A percentile compares a stretch with the other conserved stretches of the same genome.
phyloP scores from a whole-genome alignment of 495 filamentous ascomycete genomes.

The Podospora appendiculata region DNA sequence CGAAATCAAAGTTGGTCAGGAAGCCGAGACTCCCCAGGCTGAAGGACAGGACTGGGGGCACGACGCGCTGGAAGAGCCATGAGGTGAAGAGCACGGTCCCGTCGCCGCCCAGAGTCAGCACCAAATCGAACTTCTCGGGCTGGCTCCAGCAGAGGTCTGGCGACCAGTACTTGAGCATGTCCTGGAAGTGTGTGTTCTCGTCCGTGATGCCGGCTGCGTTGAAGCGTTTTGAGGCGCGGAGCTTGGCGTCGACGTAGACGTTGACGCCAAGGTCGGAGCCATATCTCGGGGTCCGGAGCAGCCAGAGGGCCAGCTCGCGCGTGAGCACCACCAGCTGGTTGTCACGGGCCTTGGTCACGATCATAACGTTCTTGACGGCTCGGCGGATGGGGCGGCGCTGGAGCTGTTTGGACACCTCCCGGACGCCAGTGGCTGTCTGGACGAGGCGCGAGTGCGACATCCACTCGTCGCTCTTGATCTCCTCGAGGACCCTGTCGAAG shows the following conservation, averaged over 20 bases:
- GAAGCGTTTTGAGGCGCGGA: constrained; percentile 80
- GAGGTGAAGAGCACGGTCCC: constrained; percentile 88
- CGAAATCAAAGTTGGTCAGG: constrained; percentile 87
- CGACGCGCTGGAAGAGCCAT: constrained; percentile 89
- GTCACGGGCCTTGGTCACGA: constrained; percentile 92
- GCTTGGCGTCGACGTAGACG: constrained; percentile 90
- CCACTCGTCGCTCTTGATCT: constrained; percentile 83
- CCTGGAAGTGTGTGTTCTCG: constrained; percentile 59
- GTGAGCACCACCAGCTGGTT: constrained; percentile 82
- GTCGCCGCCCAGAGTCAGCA: constrained; percentile 86
- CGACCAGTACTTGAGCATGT: constrained; percentile 88
- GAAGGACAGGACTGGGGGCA: constrained; percentile 85
- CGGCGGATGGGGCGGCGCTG: constrained; percentile 81
- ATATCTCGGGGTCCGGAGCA: constrained; percentile 77
- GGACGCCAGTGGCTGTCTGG: constrained; percentile 88
- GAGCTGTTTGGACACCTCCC: constrained; percentile 90
- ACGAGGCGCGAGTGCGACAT: constrained; percentile 87
- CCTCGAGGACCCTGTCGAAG: constrained; percentile 88
- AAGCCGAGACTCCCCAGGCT: constrained; percentile 85
- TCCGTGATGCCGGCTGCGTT: constrained; percentile 64
- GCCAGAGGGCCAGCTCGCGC: constrained; percentile 75
- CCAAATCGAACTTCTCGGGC: constrained; percentile 87
- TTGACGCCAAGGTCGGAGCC: constrained; percentile 71
- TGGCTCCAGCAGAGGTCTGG: constrained; percentile 85
- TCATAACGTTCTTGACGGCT: constrained; percentile 86